Evolutionary conservation across 257 asterid genomes (phyloP), one percentile per base, ranked within the genome.

Genomic region (Thymus mandschuricus): DNA sequence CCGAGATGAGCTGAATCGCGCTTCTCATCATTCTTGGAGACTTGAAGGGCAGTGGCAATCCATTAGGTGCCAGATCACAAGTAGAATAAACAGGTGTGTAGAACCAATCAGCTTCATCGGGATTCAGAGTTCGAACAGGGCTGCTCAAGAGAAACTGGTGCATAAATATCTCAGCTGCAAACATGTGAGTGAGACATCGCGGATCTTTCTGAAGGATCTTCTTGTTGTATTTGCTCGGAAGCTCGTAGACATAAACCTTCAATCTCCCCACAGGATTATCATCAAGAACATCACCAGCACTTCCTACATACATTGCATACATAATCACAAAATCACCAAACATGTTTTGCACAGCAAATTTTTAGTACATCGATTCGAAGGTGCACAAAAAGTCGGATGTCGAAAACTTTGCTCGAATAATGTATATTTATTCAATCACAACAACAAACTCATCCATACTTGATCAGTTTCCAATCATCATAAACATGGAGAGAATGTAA

Each of bases 161-260:
- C 96, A 91, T 91, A 61, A 73, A 88, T 45, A 91, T 88, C 89
- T 91, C 97, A 49, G 97, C 94, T 65, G 97, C 97, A 83, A 91
- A 91, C 97, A 91, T 88, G 86, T 91, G 97, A 48, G 82, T 83
- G 21, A 88, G 88, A 66, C 97, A 91, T 40, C 97, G 86, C 2
- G 92, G 87, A 71, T 91, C 96, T 81, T 91, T 88, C 86, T 86
- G 96, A 70, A 91, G 85, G 72, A 90, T 77, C 78, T 88, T 90
- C 81, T 81, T 86, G 85, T 90, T 90, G 84, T 90, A 90, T 76
- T 90, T 90, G 88, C 92, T 91, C 2, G 97, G 97, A 75, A 91
- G 97, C 81, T 91, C 94, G 50, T 91, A 91, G 0, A 91, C 84
- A 57, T 83, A 91, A 29, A 91, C 97, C 80, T 91, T 91, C 75